Evolutionary conservation across 108 stramenopile species (phyloP).

Genomic region (Cyclotella distinguenda): DNA sequence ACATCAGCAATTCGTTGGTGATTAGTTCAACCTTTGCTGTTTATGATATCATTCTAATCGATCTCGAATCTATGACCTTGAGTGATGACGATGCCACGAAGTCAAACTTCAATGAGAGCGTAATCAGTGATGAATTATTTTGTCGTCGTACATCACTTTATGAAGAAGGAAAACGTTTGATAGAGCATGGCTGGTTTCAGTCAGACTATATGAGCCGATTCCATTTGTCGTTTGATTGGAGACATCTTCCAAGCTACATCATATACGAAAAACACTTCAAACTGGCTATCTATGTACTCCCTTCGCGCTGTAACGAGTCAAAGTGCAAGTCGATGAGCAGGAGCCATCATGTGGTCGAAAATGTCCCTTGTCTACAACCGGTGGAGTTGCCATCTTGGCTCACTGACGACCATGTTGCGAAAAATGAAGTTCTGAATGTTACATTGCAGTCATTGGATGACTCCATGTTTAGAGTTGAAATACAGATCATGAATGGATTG

Average conservation of each 20-base stretch:
- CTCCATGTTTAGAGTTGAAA: slow-evolving; percentile 65
- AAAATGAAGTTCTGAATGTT: slow-evolving; percentile 64
- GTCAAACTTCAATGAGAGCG: slow-evolving; percentile 12
- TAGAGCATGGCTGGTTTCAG: slow-evolving; percentile 69
- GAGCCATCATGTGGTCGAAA: slow-evolving; percentile 52
- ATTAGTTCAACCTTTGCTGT: slow-evolving; percentile 22
- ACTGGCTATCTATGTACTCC: slow-evolving; percentile 68
- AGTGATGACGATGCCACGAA: not conserved
- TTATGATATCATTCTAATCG: slow-evolving; percentile 14
- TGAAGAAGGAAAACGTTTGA: slow-evolving; percentile 59
- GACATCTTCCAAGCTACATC: slow-evolving; percentile 58
- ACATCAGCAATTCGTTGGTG: not conserved
- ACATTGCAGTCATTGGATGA: slow-evolving; percentile 79
- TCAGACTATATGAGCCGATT: slow-evolving; percentile 59
- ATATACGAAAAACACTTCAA: slow-evolving; percentile 72
- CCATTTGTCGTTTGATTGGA: slow-evolving; percentile 67
- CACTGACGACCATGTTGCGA: slow-evolving; percentile 37
- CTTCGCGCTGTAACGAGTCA: slow-evolving; percentile 60
- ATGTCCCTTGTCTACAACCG: slow-evolving; percentile 68
- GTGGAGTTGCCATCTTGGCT: slow-evolving; percentile 71
- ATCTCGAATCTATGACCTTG: too few relatives aligned
- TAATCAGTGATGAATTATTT: slow-evolving; percentile 19
- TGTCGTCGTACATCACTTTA: slow-evolving; percentile 28
- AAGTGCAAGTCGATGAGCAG: slow-evolving; percentile 48
- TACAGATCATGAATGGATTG: slow-evolving; percentile 77